Evolutionary conservation across 805 yeast species (phyloP).

Genomic region (Wickerhamomyces queroliae): DNA sequence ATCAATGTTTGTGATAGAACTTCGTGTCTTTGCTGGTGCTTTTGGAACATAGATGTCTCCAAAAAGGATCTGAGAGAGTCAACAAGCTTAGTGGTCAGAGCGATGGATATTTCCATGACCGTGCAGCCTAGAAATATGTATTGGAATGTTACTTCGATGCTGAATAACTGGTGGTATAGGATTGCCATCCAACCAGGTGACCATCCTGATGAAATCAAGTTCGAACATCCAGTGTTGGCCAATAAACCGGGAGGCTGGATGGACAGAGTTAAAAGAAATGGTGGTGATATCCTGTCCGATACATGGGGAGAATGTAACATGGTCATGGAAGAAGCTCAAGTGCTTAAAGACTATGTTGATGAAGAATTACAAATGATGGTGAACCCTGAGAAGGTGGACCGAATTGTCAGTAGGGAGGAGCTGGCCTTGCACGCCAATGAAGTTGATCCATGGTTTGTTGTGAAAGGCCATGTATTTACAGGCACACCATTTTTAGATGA

Average conservation of each 20-base stretch:
- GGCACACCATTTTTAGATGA: slow-evolving; percentile 28
- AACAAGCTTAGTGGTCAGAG: slow-evolving; percentile 27
- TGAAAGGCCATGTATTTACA: slow-evolving; percentile 31
- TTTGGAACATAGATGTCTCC: slow-evolving; percentile 25
- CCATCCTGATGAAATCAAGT: slow-evolving; percentile 11
- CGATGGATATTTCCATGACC: slow-evolving; percentile 30
- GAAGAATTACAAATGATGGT: slow-evolving; percentile 25
- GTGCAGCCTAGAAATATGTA: slow-evolving; percentile 31
- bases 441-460: slow-evolving; percentile 20
- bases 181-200: slow-evolving; percentile 20
- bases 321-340: slow-evolving; percentile 3
- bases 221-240: slow-evolving; percentile 24
- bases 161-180: slow-evolving; percentile 32
- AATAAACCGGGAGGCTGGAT: slow-evolving; percentile 29
- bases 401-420: slow-evolving; percentile 5
- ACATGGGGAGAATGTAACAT: slow-evolving; percentile 26
- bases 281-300: slow-evolving; percentile 24
- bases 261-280: slow-evolving; percentile 28
- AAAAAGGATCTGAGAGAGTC: slow-evolving; percentile 15
- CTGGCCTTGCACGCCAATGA: slow-evolving; percentile 6
- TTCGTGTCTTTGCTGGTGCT: slow-evolving; percentile 30
- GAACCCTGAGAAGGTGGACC: slow-evolving; percentile 18
- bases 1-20: slow-evolving; percentile 28
- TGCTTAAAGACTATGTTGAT: slow-evolving; percentile 12
- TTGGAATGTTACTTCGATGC: slow-evolving; percentile 32